Evolutionary conservation across 495 filamentous ascomycete genomes (phyloP).

Genomic region (Hyaloscypha variabilis): DNA sequence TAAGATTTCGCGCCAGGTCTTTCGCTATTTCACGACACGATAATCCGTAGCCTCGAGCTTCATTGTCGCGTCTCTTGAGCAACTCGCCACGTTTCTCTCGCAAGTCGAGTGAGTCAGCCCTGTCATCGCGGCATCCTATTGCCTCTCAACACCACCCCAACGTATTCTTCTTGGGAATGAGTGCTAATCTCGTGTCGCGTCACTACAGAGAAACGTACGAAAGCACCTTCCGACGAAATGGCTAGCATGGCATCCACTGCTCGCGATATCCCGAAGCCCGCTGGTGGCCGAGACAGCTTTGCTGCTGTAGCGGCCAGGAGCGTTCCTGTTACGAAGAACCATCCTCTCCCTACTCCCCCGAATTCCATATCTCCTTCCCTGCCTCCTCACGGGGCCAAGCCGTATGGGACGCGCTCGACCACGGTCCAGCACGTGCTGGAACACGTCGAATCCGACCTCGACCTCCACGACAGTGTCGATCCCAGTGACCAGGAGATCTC

Average conservation of each 20-base stretch:
- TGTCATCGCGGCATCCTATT: conserved; percentile 12
- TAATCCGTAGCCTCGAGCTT: conserved; percentile 29
- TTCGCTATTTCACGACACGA: conserved; percentile 28
- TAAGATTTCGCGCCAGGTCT: conserved; percentile 30
- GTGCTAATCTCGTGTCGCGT: conserved; percentile 41
- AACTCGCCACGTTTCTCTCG: conserved; percentile 36
- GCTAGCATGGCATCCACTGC: conserved; percentile 58
- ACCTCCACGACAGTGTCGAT: conserved; percentile 65
- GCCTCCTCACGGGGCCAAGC: conserved; percentile 75
- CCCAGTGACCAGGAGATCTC: conserved; percentile 30
- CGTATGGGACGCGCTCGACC: conserved; percentile 31
- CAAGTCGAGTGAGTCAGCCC: conserved; percentile 37
- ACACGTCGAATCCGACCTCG: conserved; percentile 85
- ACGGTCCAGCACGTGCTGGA: conserved; percentile 55
- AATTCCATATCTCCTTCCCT: conserved; percentile 94
- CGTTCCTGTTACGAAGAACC: conserved; percentile 44
- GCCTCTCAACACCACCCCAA: conserved; percentile 25
- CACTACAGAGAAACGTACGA: conserved; percentile 42
- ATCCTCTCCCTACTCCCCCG: conserved; percentile 83
- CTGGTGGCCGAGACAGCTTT: conserved; percentile 38
- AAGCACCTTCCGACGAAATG: conserved; percentile 50
- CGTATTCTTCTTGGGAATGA: conserved; percentile 38
- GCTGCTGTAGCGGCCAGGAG: conserved; percentile 35
- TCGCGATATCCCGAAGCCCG: conserved; percentile 74
- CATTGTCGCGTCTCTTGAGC: conserved; percentile 31